Evolutionary conservation across 139 green algal species (phyloP).

Genomic region (Coccomyxa sp.): DNA sequence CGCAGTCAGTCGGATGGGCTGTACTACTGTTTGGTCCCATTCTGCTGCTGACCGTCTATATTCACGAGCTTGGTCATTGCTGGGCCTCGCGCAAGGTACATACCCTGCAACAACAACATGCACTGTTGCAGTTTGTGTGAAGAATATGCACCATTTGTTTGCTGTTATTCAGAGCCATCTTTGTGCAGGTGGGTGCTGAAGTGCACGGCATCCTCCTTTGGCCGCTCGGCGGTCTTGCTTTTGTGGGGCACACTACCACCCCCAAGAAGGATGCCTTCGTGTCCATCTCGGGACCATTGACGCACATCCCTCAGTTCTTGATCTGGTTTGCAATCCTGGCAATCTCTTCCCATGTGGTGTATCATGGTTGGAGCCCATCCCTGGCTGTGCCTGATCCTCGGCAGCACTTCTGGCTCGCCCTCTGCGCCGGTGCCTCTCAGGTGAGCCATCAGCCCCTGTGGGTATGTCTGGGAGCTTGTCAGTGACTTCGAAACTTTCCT

Average conservation of each 20-base stretch:
- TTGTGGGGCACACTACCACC: conserved; percentile 45
- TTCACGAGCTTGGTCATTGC: conserved; percentile 65
- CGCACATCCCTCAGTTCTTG: conserved; percentile 59
- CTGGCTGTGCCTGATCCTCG: conserved; percentile 12
- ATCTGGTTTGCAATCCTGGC: conserved; percentile 51
- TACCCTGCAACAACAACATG: too few species aligned
- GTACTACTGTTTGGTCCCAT: conserved; percentile 28
- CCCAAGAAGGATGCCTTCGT: conserved; percentile 64
- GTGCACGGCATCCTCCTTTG: conserved; percentile 65
- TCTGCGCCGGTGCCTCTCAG: conserved; percentile 21
- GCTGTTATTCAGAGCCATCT: not conserved
- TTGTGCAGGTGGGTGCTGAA: conserved; percentile 28
- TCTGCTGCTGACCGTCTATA: conserved; percentile 58
- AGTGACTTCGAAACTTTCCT: too few species aligned
- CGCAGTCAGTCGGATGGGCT: not conserved
- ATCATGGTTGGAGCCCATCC: conserved; percentile 14
- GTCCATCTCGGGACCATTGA: conserved; percentile 64
- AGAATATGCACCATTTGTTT: not conserved
- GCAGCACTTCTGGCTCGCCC: conserved; percentile 27
- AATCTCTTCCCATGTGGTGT: conserved; percentile 18
- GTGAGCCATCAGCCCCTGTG: not conserved
- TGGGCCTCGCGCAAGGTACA: conserved; percentile 13
- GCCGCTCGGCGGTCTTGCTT: conserved; percentile 74
- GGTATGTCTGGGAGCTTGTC: not conserved
- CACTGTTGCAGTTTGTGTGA: not conserved